Conservation (phyloP, 352 stramenopile species). For the Pythium dissotocum region DNA sequence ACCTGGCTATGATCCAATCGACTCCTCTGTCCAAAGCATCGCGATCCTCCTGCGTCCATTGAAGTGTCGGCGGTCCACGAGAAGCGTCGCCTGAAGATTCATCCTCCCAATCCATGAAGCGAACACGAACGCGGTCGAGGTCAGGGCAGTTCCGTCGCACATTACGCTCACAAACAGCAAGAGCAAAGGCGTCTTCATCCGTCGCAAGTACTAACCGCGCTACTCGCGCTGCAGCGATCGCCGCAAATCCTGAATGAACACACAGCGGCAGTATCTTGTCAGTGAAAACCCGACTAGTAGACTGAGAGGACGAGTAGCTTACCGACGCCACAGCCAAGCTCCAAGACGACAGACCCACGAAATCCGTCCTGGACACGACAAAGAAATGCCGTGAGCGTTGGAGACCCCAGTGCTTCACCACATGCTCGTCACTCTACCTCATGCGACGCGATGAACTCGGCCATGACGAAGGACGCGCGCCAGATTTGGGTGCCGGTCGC, state of each 20-base stretch:
- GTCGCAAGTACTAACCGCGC: conserved; percentile 48
- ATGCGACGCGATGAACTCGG: conserved; percentile 45
- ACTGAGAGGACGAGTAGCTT: too few species aligned
- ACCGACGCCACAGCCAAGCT: conserved; percentile 63
- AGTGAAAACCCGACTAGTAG: too few species aligned
- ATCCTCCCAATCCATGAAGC: conserved; percentile 29
- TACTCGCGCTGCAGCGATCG: conserved; percentile 40
- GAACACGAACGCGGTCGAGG: conserved; percentile 27
- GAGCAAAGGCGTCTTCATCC: conserved; percentile 39
- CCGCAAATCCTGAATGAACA: conserved; percentile 36
- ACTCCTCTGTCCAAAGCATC: not conserved
- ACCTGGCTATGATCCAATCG: conserved; percentile 36
- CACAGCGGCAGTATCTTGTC: too few species aligned
- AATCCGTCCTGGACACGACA: conserved; percentile 1
- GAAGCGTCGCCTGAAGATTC: conserved; percentile 3
- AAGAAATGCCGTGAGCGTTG: too few species aligned
- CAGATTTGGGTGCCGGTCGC: conserved; percentile 28
- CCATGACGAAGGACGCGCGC: conserved; percentile 57
- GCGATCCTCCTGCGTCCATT: conserved; percentile 38
- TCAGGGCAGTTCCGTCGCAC: conserved; percentile 33
- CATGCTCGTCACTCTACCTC: conserved; percentile 11
- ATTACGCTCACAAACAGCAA: conserved; percentile 43
- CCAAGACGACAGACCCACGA: conserved; percentile 39
- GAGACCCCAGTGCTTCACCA: too few species aligned
- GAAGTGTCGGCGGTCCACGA: conserved; percentile 17